These are phyloP conservation scores for Nidula niveotomentosa DNA, from an alignment of 1,284 basidiomycete species.

Conservation along the genomic window DNA sequence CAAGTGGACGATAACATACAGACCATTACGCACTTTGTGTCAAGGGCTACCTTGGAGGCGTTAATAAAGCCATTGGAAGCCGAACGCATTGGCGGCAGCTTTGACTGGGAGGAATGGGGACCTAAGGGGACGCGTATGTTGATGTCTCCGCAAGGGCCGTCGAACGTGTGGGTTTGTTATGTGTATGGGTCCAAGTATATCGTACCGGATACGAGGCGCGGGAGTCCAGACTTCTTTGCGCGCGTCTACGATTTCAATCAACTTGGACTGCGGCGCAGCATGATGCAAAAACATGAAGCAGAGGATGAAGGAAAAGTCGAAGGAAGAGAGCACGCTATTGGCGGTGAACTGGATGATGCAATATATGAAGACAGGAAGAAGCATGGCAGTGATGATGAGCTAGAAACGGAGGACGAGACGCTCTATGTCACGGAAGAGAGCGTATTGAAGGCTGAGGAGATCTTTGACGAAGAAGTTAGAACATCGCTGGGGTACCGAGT, in stretches of 20 bases:
- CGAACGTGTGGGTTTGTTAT: conserved; percentile 57
- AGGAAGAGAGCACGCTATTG: too few species aligned
- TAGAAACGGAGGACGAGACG: not conserved
- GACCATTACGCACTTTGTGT: conserved; percentile 44
- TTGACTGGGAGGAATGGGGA: conserved; percentile 57
- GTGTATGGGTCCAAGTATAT: conserved; percentile 51
- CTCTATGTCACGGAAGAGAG: conserved; percentile 7
- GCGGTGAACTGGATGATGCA: too few species aligned
- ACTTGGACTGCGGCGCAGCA: conserved; percentile 30
- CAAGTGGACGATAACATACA: conserved; percentile 17
- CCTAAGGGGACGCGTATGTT: conserved; percentile 42
- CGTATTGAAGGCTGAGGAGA: conserved; percentile 7
- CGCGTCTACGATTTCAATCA: conserved; percentile 55
- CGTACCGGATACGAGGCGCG: conserved; percentile 6
- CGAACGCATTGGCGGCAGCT: conserved; percentile 16
- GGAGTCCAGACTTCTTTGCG: conserved; percentile 10
- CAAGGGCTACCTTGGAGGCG: conserved; percentile 41
- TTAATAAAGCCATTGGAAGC: conserved; percentile 19
- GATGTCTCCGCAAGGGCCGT: conserved; percentile 25
- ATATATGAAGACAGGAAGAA: too few species aligned
- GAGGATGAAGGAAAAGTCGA: not conserved
- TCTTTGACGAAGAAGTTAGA: conserved; percentile 30
- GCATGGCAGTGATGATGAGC: too few species aligned
- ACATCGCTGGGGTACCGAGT: conserved; percentile 47
- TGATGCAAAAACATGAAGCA: not conserved